Base-by-base conservation (phyloP, 805 yeast genomes). In the Komagataella phaffii region DNA sequence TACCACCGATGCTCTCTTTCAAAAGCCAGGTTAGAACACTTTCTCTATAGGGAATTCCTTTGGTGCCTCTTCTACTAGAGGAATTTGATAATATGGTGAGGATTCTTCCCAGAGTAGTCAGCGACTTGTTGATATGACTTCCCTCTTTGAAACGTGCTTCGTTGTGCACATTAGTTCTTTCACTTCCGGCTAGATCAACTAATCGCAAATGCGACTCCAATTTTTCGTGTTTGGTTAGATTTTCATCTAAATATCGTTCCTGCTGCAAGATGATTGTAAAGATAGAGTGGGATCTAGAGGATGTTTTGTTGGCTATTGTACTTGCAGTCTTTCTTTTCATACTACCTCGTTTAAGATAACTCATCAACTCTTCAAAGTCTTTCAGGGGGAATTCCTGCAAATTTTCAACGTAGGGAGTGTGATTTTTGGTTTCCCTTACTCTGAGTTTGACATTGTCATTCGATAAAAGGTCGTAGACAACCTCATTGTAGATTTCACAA, bases 111-210 rank as follows among this genome's bases (percentile, higher is more conserved):
- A 87, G 67, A 0, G 89, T 84, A 0, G 89, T 83, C 51, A 87
- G 68, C 1, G 93, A 85, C 61, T 82, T 82, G 67, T 87, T 87
- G 60, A 87, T 87, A 55, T 82, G 80, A 5, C 80, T 71, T 1
- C 95, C 95, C 61, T 88, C 96, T 56, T 80, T 76, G 52, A 84
- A 70, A 50, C 93, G 67, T 7, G 74, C 70, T 3, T 79, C 81
- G 17, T 74, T 77, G 6, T 83, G 77, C 30, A 85, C 83, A 6
- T 45, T 45, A 2, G 83, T 78, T 50, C 91, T 70, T 61, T 87
- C 96, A 1, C 91, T 83, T 0, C 96, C 80, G 0, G 96, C 96
- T 54, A 87, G 66, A 65, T 87, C 95, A 2, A 87, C 91, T 17
- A 87, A 69, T 53, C 84, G 72, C 44, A 88, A 69, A 54, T 76